Evolutionary conservation across 208 protist species (phyloP), one percentile per base, ranked within the genome.

Genomic region (Crithidia brevicula): DNA sequence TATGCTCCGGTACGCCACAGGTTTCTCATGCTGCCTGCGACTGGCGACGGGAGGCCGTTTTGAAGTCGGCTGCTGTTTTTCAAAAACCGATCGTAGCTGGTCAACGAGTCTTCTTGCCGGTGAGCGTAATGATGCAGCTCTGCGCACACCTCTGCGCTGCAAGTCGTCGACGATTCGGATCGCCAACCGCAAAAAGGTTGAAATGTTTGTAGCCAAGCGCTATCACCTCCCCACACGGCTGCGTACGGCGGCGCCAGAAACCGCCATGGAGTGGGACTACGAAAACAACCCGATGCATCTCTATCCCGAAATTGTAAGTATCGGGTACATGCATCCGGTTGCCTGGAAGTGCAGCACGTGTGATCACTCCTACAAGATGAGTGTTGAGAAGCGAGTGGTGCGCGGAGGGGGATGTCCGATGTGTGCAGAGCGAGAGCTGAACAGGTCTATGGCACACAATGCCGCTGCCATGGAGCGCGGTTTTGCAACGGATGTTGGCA

Each of bases 381-480:
- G 88, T 60, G 87, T 93, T 7, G 92, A 97, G 61, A 94, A 95
- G 70, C 90, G 92, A n/a, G 88, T 95, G 22, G 81, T 97, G 60
- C 88, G 90, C 42, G 92, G 90, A 15, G 74, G 77, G 4, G 85
- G 86, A 4, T 97, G 92, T 52, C 84, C 88, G 7, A 28, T 49
- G 18, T 96, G 92, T 62, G 70, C 62, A 6, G 62, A 66, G 22
- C 56, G 54, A 3, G 69, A 33, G 23, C 9, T 23, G 25, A 67
- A 34, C 30, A 4, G 10, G 6, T 59, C 59, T 8, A 54, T 51
- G 43, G 51, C 43, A 28, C 38, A 64, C 13, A 54, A 64, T 38
- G 34, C 31, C 4, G 38, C 45, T 2, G 30, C 16, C 15, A n/a
- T 53, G 49, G 59, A 30, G 15, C 28, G 6, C 23, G 8, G 9